Evolutionary conservation across 768 basidiomycete genomes (phyloP), one percentile per base, ranked within the genome.

Genomic region (Mycena latifolia): DNA sequence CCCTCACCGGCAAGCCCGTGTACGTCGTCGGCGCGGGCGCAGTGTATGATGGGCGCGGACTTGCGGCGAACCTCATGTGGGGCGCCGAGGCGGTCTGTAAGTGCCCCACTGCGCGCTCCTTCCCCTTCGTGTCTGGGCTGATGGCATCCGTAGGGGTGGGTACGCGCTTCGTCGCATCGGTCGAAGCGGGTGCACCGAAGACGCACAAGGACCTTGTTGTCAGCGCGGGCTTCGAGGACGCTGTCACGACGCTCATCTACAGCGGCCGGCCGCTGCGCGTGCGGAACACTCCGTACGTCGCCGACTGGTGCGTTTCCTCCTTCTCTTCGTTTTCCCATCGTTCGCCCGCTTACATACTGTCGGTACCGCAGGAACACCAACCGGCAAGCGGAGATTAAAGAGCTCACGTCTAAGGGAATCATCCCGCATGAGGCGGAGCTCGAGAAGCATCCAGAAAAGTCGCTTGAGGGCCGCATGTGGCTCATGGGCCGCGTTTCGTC

Each of bases 11-110:
- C 48, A 81, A 89, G 72, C 94, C 94, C 0, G 84, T 98, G 14
- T 93, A 94, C 74, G 93, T 98, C 48, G 79, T 98, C 65, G 96
- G 94, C 28, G 96, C 96, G 4, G 96, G 96, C 41, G 96, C 94
- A 0, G 91, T 98, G n/a, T 94, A 88, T 79, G 94, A 97, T 71
- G 95, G 95, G 5, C 86, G 95, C 59, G 87, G 92, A 59, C 84
- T 97, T 17, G 95, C 94, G 7, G 93, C 95, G 20, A 94, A 96
- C 74, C 79, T 98, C 59, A 84, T 90, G 72, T 96, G 92, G 88
- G 96, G 96, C 66, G 96, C 95, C 39, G 86, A 94, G 71, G 96
- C 85, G 35, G 94, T 96, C 54, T 96, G 77, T 92, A 82, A 86
- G 53, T 55, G 55, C 20, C 25, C 24, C 17, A 45, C 35, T 53